Evolutionary conservation across 2,329 filamentous ascomycete species (phyloP), one percentile per base, ranked within the genome.

Genomic region (Seiridium unicorne): DNA sequence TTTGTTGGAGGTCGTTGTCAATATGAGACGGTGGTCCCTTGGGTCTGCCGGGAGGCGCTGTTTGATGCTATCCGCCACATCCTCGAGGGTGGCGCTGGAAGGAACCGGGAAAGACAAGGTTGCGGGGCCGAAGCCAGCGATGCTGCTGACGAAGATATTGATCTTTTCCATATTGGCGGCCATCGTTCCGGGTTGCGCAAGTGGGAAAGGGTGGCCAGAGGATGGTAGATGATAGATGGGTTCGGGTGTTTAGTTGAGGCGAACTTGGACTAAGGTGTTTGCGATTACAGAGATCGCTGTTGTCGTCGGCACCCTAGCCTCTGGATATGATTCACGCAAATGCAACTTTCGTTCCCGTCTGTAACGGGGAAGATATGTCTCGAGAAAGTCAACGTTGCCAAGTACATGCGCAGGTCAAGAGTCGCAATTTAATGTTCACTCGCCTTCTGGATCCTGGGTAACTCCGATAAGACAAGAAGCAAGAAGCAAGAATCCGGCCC

Each of bases 111-210:
- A 81, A 4, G 90, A 87, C 40, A 96, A 81, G 0, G 93, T 96
- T n/a, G 90, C 79, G 2, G 94, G 93, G 51, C 89, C 88, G 18
- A 96, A 84, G 64, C 94, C 94, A 6, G 89, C 83, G 70, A 98
- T 94, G 63, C 89, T 92, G 67, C 92, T 89, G 62, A 99, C 81
- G 61, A 98, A 85, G 64, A 98, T 82, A 76, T 96, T 97, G 72
- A 96, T 78, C 44, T 79, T 85, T 31, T 46, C 34, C 55, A 58
- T 58, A 0, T 11, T 38, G 44, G 31, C 49, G 18, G 18, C 18
- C 18, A 26, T 26, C 18, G 18, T 26, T 26, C 18, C 18, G 2
- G 18, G 13, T 2, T 9, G n/a, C 26, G 18, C 9, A 13, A 5
- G 47, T 32, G 31, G 35, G 9, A 32, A 10, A 5, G 26, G 5